Evolutionary conservation across 2,329 filamentous ascomycete genomes (phyloP), one percentile per base, ranked within the genome.

Genomic region (Hypocrella siamensis): DNA sequence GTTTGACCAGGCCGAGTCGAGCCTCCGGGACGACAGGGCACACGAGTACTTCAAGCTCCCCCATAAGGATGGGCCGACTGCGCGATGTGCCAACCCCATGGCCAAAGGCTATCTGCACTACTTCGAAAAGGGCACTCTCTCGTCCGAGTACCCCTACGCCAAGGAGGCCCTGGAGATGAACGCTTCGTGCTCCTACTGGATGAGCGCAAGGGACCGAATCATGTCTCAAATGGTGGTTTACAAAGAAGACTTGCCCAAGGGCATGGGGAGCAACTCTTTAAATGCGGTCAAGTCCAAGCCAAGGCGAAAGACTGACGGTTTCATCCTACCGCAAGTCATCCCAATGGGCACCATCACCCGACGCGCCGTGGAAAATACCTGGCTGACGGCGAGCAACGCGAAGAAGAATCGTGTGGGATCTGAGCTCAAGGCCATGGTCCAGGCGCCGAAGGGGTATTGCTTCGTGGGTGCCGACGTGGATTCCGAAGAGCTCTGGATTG

Each of bases 111-210:
- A 96, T 45, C 61, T 93, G 35, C 54, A 75, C 31, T 94, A 92
- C 51, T 96, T 98, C 46, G 90, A 98, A 46, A 81, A 80, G 22
- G 88, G 85, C 0, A 82, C 70, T 1, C 60, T 98, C 3, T 82
- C 83, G 1, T 96, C 88, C 0, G 79, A 93, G 51, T 96, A 79
- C 46, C 52, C 75, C 0, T 88, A 94, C 46, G 90, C 90, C 0
- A 96, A 92, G 48, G 85, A 93, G 51, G 90, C 92, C 0, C 61
- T 98, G 27, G 81, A 96, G 44, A 98, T 98, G 90, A 98, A 98
- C 45, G 85, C 90, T 0, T 93, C 85, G 0, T 98, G 92, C 51
- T 96, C 88, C 1, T 98, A 98, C 55, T 98, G 92, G 90, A 96
- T 98, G 44, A 93, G 84, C 46, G 86, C 90, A 12, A 71, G 90